These are phyloP conservation scores for Sophora flavescens DNA, from an alignment of 306 rosid species.

Conservation along the genomic window DNA sequence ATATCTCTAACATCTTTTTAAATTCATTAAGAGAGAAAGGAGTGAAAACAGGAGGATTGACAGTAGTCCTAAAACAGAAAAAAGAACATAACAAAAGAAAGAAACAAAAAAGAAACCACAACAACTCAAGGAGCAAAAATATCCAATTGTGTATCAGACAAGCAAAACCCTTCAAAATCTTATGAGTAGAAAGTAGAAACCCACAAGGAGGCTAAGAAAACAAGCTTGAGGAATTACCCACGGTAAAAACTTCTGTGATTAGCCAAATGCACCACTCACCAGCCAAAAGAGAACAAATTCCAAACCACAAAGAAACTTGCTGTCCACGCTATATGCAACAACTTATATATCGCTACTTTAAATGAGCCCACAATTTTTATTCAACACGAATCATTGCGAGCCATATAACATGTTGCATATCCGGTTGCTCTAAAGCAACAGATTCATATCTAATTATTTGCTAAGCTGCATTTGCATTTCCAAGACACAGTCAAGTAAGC, in stretches of 20 bases:
- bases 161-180: background rate
- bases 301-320: background rate
- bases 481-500: background rate
- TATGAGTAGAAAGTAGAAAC: background rate
- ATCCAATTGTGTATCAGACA: background rate
- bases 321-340: background rate
- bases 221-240: too few species aligned
- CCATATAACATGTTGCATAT: background rate
- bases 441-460: background rate
- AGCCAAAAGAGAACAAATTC: background rate
- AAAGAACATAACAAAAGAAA: too few species aligned
- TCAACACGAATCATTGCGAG: background rate
- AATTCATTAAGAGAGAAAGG: background rate
- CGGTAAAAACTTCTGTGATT: background rate
- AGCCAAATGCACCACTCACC: background rate
- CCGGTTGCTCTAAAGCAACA: background rate
- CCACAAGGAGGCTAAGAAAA: background rate
- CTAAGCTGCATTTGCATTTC: background rate
- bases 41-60: background rate
- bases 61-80: too few species aligned
- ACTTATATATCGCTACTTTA: background rate
- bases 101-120: background rate
- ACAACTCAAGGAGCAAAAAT: background rate
- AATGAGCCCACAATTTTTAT: background rate
- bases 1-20: slow-evolving; percentile 1